These are phyloP conservation scores for Coemansia sp. DNA, from an alignment of 192 early-diverging fungal genomes.

Conservation along the genomic window DNA sequence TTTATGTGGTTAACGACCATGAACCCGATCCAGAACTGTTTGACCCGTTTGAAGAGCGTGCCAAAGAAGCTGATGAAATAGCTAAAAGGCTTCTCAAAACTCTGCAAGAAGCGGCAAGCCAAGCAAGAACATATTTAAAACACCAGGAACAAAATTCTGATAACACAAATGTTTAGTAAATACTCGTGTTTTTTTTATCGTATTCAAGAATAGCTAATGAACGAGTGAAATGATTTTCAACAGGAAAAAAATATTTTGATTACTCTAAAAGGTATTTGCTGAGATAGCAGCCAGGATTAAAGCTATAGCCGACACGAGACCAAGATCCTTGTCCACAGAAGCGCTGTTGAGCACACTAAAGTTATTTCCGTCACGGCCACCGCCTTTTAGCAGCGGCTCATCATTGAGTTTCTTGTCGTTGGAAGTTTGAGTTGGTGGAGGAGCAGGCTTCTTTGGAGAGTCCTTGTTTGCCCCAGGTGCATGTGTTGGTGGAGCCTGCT, in stretches of 20 bases:
- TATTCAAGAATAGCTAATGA: too few species aligned
- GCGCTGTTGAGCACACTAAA: constrained; percentile 34
- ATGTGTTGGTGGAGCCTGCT: constrained; percentile 7
- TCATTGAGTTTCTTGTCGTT: constrained; percentile 3
- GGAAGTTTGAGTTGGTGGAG: constrained; percentile 11
- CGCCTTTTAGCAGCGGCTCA: constrained; percentile 11
- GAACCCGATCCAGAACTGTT: not conserved
- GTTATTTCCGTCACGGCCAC: constrained; percentile 7
- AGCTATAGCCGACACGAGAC: not conserved
- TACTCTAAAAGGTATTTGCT: not conserved
- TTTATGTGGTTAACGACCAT: not conserved
- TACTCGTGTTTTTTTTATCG: too few species aligned
- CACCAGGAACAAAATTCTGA: not conserved
- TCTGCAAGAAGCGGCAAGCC: not conserved
- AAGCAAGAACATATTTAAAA: not conserved
- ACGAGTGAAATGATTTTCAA: too few species aligned
- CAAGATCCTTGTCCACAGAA: not conserved
- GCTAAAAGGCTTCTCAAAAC: not conserved
- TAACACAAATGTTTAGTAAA: not conserved
- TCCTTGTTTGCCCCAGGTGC: constrained; percentile 2
- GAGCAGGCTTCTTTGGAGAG: constrained; percentile 6
- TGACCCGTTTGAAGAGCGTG: not conserved
- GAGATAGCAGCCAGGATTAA: not conserved
- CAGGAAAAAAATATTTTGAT: not conserved
- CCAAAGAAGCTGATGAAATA: not conserved